Percentiles rank a stretch among this genome's conserved stretches.
Evolutionary conservation across 2,329 filamentous ascomycete species (phyloP).

Genomic region (Aspergillus melleus): DNA sequence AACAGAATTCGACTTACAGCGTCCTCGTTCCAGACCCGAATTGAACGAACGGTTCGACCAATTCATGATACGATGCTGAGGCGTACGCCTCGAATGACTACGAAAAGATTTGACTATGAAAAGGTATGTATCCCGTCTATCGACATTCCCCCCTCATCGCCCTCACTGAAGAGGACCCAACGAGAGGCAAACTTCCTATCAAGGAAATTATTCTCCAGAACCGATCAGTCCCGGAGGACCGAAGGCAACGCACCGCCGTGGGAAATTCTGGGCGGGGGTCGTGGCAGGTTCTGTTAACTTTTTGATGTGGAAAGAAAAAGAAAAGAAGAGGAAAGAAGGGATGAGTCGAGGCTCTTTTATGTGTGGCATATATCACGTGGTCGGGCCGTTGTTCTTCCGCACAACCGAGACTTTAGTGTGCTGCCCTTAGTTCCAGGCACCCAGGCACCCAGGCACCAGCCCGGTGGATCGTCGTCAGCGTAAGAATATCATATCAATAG

Average conservation of each 20-base stretch:
- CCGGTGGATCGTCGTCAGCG: not conserved
- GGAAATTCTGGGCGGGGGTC: slow-evolving; percentile 59
- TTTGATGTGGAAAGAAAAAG: slow-evolving; percentile 52
- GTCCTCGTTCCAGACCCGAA: no score
- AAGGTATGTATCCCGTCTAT: slow-evolving; percentile 60
- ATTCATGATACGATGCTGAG: no score
- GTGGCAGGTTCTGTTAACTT: slow-evolving; percentile 70
- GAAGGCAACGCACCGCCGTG: slow-evolving; percentile 70
- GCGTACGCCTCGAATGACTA: not conserved
- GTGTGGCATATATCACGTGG: slow-evolving; percentile 30
- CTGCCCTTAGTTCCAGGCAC: not conserved
- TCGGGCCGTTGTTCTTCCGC: slow-evolving; percentile 24
- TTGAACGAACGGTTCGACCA: no score
- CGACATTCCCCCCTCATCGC: slow-evolving; percentile 71
- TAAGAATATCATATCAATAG: not conserved
- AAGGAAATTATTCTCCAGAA: slow-evolving; percentile 63
- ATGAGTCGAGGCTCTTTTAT: slow-evolving; percentile 25
- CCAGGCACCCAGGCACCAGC: slow-evolving; percentile 11
- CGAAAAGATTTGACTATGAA: not conserved
- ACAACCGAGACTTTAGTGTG: not conserved
- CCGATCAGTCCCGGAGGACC: slow-evolving; percentile 56
- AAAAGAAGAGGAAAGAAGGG: slow-evolving; percentile 21
- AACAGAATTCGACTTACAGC: no score
- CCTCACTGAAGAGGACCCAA: slow-evolving; percentile 70
- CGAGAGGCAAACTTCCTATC: slow-evolving; percentile 72